A percentile compares a stretch with the other conserved stretches of the same genome.
These are phyloP conservation scores for Magnusiomyces paraingens DNA, from an alignment of 1,139 yeast species.

Conservation along the genomic window DNA sequence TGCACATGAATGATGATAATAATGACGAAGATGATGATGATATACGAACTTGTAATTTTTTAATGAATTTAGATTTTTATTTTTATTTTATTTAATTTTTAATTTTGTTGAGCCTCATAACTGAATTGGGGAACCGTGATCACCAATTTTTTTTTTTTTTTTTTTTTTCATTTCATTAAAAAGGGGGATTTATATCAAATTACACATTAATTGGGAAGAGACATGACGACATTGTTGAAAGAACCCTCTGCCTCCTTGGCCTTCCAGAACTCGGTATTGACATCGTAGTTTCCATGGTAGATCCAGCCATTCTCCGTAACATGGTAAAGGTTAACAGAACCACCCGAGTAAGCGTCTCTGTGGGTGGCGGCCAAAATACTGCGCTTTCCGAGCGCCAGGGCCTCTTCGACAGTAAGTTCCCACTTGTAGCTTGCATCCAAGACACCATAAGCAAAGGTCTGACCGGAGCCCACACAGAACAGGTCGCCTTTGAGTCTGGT, in stretches of 20 bases:
- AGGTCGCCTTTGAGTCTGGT: slow-evolving; percentile 90
- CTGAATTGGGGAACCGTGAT: not conserved
- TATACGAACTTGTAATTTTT: not conserved
- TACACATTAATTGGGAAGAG: slow-evolving; percentile 10
- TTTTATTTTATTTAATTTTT: not conserved
- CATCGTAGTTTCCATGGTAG: slow-evolving; percentile 92
- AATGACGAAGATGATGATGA: not conserved
- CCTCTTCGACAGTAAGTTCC: slow-evolving; percentile 90
- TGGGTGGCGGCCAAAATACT: slow-evolving; percentile 96
- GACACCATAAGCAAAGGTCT: slow-evolving; percentile 99
- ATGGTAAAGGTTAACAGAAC: slow-evolving; percentile 87
- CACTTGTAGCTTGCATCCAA: slow-evolving; percentile 84
- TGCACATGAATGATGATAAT: no score
- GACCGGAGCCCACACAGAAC: slow-evolving; percentile 98
- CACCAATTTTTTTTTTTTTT: not conserved
- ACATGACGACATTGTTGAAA: slow-evolving; percentile 70
- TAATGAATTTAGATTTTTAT: not conserved
- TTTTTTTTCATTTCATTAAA: not conserved
- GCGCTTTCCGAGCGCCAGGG: slow-evolving; percentile 89
- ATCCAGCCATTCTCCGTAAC: slow-evolving; percentile 93
- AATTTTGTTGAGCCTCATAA: not conserved
- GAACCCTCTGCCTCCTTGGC: slow-evolving; percentile 83
- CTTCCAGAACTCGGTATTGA: slow-evolving; percentile 89
- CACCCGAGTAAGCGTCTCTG: slow-evolving; percentile 98
- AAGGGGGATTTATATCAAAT: not conserved